Conservation (phyloP, 805 yeast species). For the Pichia deserticola region DNA sequence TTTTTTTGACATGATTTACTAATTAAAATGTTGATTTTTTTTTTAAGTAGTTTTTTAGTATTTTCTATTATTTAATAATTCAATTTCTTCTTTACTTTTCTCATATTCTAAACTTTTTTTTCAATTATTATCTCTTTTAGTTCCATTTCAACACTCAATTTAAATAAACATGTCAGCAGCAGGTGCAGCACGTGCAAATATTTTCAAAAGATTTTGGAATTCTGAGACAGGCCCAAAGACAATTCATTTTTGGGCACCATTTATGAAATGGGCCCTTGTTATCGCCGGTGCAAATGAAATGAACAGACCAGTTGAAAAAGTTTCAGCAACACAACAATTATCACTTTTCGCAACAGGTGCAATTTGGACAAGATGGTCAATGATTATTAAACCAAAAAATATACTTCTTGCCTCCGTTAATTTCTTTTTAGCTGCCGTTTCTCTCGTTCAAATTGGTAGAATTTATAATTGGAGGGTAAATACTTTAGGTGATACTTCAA, state of each 20-base stretch:
- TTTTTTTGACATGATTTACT: too few species aligned
- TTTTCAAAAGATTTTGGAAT: slow-evolving; percentile 61
- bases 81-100: too few species aligned
- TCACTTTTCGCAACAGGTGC: slow-evolving; percentile 88
- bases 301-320: slow-evolving; percentile 83
- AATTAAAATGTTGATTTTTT: too few species aligned
- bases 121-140: too few species aligned
- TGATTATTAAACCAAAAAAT: slow-evolving; percentile 86
- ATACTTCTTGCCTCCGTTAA: slow-evolving; percentile 84
- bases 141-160: background rate
- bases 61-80: too few species aligned
- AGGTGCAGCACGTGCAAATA: slow-evolving; percentile 1
- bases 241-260: slow-evolving; percentile 93
- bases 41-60: too few species aligned
- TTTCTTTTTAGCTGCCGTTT: slow-evolving; percentile 86
- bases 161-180: background rate
- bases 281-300: slow-evolving; percentile 85
- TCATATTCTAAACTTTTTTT: too few species aligned
- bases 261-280: slow-evolving; percentile 78
- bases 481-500: slow-evolving; percentile 52
- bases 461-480: slow-evolving; percentile 55
- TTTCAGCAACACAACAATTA: slow-evolving; percentile 82
- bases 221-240: slow-evolving; percentile 95
- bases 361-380: slow-evolving; percentile 98
- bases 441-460: slow-evolving; percentile 75